A percentile compares a stretch with the other conserved stretches of the same genome.
These are phyloP conservation scores for Pseudogymnoascus sp. DNA, from an alignment of 2,329 filamentous ascomycete genomes.

Conservation along the genomic window DNA sequence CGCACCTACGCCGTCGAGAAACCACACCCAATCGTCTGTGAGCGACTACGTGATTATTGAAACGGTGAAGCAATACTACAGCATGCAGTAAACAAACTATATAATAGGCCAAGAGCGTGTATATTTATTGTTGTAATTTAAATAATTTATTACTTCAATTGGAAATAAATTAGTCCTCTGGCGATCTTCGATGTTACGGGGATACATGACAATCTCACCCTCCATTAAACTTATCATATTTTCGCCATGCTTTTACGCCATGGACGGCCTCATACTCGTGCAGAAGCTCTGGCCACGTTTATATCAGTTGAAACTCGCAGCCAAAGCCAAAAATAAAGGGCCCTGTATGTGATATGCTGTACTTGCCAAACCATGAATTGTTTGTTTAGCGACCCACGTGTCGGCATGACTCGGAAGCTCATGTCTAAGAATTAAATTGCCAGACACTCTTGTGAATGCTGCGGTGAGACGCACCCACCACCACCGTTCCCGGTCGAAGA, in stretches of 20 bases:
- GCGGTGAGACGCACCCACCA: background rate
- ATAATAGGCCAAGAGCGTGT: background rate
- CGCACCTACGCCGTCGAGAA: background rate
- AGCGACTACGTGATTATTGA: background rate
- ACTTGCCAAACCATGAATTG: background rate
- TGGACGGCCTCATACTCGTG: background rate
- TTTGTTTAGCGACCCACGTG: background rate
- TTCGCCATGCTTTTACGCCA: background rate
- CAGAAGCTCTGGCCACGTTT: background rate
- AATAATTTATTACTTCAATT: background rate
- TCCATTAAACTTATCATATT: background rate
- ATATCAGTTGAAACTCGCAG: background rate
- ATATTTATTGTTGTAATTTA: background rate
- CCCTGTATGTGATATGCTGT: background rate
- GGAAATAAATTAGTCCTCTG: background rate
- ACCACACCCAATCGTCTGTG: background rate
- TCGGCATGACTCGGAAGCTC: background rate
- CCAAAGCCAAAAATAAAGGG: background rate
- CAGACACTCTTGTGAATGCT: background rate
- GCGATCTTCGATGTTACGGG: background rate
- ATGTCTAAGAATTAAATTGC: background rate
- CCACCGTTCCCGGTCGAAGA: conserved; percentile 2
- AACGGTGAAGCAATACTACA: background rate
- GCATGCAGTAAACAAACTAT: background rate
- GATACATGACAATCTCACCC: background rate